These are phyloP conservation scores for Cordia subcordata DNA, from an alignment of 257 asterid genomes.

Conservation along the genomic window DNA sequence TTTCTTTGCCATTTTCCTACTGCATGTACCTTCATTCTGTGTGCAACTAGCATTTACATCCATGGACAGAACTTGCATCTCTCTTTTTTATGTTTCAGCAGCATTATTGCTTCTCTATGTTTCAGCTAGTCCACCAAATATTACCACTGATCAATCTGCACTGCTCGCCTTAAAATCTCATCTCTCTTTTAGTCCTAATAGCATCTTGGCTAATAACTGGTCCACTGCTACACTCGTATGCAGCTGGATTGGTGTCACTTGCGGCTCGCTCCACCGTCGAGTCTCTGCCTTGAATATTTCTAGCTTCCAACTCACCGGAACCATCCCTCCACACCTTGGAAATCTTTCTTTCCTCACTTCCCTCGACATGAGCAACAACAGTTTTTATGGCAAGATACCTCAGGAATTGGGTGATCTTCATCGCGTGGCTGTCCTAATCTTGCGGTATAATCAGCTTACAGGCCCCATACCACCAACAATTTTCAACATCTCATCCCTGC, in stretches of 20 bases:
- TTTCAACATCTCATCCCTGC: constrained; percentile 20
- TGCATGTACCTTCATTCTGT: too few relatives aligned
- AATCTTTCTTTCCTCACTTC: constrained; percentile 31
- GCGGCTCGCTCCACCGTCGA: constrained; percentile 8
- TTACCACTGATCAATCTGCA: too few relatives aligned
- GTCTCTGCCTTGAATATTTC: constrained; percentile 29
- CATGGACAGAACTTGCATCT: too few relatives aligned
- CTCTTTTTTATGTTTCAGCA: too few relatives aligned
- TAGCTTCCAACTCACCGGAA: constrained; percentile 19
- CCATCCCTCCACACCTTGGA: constrained; percentile 29
- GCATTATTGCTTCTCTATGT: too few relatives aligned
- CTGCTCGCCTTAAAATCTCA: too few relatives aligned
- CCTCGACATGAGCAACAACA: constrained; percentile 15
- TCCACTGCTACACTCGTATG: constrained; percentile 11
- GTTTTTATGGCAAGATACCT: constrained; percentile 23
- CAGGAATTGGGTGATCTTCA: constrained; percentile 16
- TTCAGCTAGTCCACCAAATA: too few relatives aligned
- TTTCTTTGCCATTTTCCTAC: too few relatives aligned
- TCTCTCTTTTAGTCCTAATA: too few relatives aligned
- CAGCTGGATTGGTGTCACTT: constrained; percentile 35
- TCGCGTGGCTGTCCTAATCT: not conserved
- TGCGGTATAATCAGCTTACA: constrained; percentile 8
- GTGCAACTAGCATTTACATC: too few relatives aligned
- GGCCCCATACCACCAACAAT: constrained; percentile 15
- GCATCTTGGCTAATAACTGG: too few relatives aligned